phyloP scores from a whole-genome alignment of 768 basidiomycete species.

The Suillus bovinus region DNA sequence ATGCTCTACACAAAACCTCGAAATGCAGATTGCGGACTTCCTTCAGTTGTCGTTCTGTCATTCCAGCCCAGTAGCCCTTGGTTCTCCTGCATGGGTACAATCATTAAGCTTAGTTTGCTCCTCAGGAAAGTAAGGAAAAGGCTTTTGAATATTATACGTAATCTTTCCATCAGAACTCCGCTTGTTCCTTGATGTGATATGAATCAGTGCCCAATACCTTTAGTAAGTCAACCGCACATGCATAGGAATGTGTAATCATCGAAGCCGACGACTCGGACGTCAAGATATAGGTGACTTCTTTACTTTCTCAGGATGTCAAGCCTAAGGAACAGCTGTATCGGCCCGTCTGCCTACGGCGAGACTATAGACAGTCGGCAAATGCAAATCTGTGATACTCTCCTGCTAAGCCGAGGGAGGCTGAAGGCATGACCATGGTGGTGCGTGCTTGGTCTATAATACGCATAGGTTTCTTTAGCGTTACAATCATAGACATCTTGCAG shows the following conservation, averaged over 20 bases:
- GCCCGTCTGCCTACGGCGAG: background rate
- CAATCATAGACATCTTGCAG: no score
- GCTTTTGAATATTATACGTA: conserved; percentile 55
- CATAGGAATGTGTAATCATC: conserved; percentile 69
- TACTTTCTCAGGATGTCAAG: conserved; percentile 72
- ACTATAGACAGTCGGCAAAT: conserved; percentile 54
- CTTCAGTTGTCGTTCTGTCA: background rate
- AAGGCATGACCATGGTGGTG: background rate
- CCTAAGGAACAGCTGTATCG: background rate
- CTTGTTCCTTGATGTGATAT: conserved; percentile 61
- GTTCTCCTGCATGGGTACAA: background rate
- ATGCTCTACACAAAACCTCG: conserved; percentile 41
- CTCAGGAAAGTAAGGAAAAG: conserved; percentile 19
- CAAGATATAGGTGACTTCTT: conserved; percentile 77
- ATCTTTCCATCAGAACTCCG: conserved; percentile 67
- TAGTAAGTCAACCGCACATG: conserved; percentile 78
- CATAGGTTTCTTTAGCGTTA: no score
- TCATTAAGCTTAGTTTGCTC: background rate
- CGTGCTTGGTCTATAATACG: background rate
- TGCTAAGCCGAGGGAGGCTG: background rate
- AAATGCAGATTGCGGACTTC: background rate
- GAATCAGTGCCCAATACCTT: conserved; percentile 68
- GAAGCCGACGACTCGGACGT: conserved; percentile 67
- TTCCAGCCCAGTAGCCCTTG: background rate
- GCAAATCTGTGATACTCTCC: conserved; percentile 80